Evolutionary conservation across 345 rosid species (phyloP), one percentile per base, ranked within the genome.

Genomic region (Citropsis articulata): DNA sequence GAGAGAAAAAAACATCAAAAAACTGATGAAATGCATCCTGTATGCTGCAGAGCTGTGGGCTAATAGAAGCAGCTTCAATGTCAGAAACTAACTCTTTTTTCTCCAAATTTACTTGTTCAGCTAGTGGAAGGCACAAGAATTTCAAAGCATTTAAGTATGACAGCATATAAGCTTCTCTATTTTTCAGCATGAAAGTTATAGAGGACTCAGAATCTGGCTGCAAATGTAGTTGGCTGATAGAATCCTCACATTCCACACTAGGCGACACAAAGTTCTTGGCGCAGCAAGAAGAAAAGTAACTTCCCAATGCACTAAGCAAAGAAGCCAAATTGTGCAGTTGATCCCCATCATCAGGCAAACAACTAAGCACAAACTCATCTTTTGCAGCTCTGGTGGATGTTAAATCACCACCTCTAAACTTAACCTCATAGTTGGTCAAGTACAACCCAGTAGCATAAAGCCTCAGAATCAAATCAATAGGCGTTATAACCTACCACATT

Each of bases 101-200:
- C 83, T 86, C 85, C n/a, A 81, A 83, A 83, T 88, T 88, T 50
- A 92, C 87, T 74, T 85, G 84, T 82, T 90, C 94, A 66, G 93
- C 92, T 66, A 96, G 91, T 4, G 94, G 97, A 78, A 86, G 89
- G 82, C 98, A 92, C 81, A 94, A 87, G 84, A 92, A 96, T 82
- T 84, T 86, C 86, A 94, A 71, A 71, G 89, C 92, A 81, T 83
- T 84, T 48, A 88, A 76, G 85, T 84, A 92, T 69, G 84, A 84
- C 33, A 38, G 71, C 66, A 82, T 76, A 83, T 79, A 86, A 85
- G 82, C 86, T 42, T 77, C 77, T 77, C 72, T 27, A 50, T 76
- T 82, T 75, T 77, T 83, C 64, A 83, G 78, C 73, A 68, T 69
- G 79, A 81, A 83, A 73, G 71, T 72, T 40, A 71, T 42, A 65